Base-by-base conservation (phyloP, 2,329 filamentous ascomycete genomes). In the Geoglossum cookeanum region DNA sequence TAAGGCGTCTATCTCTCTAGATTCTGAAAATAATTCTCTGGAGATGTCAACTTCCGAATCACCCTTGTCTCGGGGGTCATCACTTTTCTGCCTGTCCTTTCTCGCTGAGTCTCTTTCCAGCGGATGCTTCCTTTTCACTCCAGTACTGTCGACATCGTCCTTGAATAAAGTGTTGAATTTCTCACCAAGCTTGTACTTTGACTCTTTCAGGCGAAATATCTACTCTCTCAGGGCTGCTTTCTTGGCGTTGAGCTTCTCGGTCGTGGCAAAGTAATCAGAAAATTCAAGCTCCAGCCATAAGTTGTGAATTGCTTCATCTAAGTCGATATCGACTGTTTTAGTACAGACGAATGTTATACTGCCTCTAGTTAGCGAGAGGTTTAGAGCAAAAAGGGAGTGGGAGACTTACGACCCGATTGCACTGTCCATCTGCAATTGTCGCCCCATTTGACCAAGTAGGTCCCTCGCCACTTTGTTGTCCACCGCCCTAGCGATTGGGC, bases 301-400 rank as follows among this genome's bases (percentile, higher is more conserved):
- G 17, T 63, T 68, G 11, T 69, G 66, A 0, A 64, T 55, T 8
- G 65, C 65, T 57, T 73, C 71, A 0, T 62, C 69, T 48, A 67
- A 62, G 1, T 69, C 74, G 7, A 83, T 79, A 48, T 83, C 78
- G 63, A 84, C 81, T 0, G 78, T 80, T 63, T 83, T 83, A n/a
- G 73, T 76, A 62, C 79, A 83, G 13, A 84, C 77, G 59, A 83
- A 83, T 0, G 77, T 80, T 1, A 82, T 70, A 22, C 52, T 55
- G 30, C 11, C n/a, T 53, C 17, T n/a, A 32, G 52, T 55, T 9
- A 55, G 27, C n/a, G n/a, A 8, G n/a, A 27, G 7, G 45, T 27
- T 30, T 7, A 8, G 4, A 29, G 5, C 3, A 3, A 49, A 30
- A 27, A 22, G n/a, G 29, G 5, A 29, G 4, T 9, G 29, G 7